Conservation (phyloP, 176 grass and related monocot species). For the Elaeis guineensis region DNA sequence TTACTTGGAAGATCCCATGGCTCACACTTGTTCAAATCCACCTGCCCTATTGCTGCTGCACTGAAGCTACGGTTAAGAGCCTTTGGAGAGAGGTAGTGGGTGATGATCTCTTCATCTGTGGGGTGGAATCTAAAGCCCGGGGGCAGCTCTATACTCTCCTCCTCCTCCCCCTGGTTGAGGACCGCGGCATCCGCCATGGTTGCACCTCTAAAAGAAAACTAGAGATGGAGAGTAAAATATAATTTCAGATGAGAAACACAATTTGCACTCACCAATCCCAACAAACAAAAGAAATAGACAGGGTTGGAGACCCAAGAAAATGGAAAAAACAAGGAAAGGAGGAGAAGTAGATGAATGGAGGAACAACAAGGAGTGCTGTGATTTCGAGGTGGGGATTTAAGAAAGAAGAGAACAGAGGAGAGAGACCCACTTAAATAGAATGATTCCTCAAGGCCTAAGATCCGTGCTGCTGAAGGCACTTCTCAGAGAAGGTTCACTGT, state of each 20-base stretch:
- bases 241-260: too few species aligned
- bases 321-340: not conserved
- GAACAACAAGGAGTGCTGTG: not conserved
- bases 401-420: constrained; percentile 11
- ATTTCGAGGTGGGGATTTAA: constrained; percentile 16
- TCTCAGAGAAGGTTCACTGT: constrained; percentile 1
- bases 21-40: constrained; percentile 94
- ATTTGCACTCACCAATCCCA: too few species aligned
- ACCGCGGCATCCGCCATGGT: too few species aligned
- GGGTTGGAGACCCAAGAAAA: too few species aligned
- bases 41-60: constrained; percentile 74
- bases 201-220: too few species aligned
- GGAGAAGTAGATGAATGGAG: not conserved
- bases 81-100: constrained; percentile 80
- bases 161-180: constrained; percentile 36
- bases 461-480: constrained; percentile 13
- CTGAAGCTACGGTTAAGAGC: constrained; percentile 35
- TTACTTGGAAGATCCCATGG: constrained; percentile 89
- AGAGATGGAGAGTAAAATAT: too few species aligned
- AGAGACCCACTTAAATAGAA: constrained; percentile 4
- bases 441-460: not conserved
- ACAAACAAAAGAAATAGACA: too few species aligned
- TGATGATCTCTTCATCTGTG: constrained; percentile 87
- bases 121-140: constrained; percentile 97
- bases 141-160: constrained; percentile 52